Evolutionary conservation across 306 rosid genomes (phyloP), one percentile per base, ranked within the genome.

Genomic region (Pueraria montana): DNA sequence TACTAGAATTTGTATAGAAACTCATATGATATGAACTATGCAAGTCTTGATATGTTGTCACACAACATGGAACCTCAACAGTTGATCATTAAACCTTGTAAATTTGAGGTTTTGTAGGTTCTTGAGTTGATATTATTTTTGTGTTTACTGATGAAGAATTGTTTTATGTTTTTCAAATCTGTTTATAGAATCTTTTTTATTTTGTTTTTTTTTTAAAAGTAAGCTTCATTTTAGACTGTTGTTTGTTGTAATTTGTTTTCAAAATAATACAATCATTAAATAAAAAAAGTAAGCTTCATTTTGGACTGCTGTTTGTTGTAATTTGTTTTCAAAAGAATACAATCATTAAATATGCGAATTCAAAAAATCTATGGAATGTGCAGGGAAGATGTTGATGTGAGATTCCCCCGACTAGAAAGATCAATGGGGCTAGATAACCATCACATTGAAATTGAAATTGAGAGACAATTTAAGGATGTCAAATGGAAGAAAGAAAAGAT

Each of bases 361-460:
- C 1, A 3, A 49, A 34, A 82, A 61, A 46, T 16, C 53, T 26
- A 50, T 23, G 78, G 48, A 50, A 53, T 38, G 8, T 91, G 87
- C 86, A 96, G 99, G 95, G 95, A 91, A 80, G 92, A 85, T 50
- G 86, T 89, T 72, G 87, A 59, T 78, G 90, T 94, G 91, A 92
- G 89, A 86, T 96, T 96, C 78, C 95, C 94, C 14, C 83, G 67
- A 80, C 81, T 87, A 5, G 87, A 43, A 66, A 82, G 84, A 64
- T 82, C 90, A 50, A 52, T 43, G 75, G 84, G 75, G 48, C 82
- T 85, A 53, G 93, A 91, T 76, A 78, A 14, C 69, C 63, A 73
- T 62, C 50, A 62, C 23, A 9, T 34, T 17, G 91, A 90, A 83
- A n/a, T n/a, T n/a, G n/a, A n/a, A n/a, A 63, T 76, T 40, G 95